Conservation (phyloP, 2,329 filamentous ascomycete species). For the Leptodontidium sp. region DNA sequence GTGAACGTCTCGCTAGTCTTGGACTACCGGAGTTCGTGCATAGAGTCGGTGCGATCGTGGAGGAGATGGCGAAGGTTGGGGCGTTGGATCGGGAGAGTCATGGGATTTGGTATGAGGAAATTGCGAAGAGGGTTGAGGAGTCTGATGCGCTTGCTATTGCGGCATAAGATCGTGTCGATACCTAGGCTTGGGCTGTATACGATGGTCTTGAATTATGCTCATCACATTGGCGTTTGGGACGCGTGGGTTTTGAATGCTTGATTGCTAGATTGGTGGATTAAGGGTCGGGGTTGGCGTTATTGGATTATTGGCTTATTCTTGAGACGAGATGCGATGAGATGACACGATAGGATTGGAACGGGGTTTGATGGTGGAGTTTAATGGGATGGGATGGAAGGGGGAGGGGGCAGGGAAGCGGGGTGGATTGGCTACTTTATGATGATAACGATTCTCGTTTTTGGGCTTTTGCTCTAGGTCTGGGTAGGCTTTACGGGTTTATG, state of each 20-base stretch:
- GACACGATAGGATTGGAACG: slow-evolving; percentile 1
- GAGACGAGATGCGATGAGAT: slow-evolving; percentile 3
- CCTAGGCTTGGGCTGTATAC: neutral
- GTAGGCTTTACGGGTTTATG: neutral
- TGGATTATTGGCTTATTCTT: neutral
- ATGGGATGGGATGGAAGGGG: neutral
- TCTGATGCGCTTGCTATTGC: neutral
- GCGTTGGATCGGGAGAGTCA: slow-evolving; percentile 74
- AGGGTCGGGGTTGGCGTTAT: slow-evolving; percentile 7
- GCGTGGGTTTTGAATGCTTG: neutral
- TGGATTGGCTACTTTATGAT: slow-evolving; percentile 5
- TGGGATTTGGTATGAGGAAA: slow-evolving; percentile 71
- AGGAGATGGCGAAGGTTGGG: slow-evolving; percentile 70
- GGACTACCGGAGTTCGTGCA: slow-evolving; percentile 79
- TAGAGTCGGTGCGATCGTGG: slow-evolving; percentile 73
- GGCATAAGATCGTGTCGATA: neutral
- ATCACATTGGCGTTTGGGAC: slow-evolving; percentile 24
- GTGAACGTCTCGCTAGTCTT: slow-evolving; percentile 72
- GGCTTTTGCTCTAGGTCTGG: neutral
- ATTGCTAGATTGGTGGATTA: slow-evolving; percentile 23
- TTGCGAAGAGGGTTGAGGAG: slow-evolving; percentile 39
- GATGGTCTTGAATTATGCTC: neutral
- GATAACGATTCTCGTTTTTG: slow-evolving; percentile 30
- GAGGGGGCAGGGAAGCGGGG: neutral
- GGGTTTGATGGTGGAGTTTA: too few relatives aligned